Evolutionary conservation across 2,329 filamentous ascomycete species (phyloP).

Genomic region (Teratosphaeria viscida): DNA sequence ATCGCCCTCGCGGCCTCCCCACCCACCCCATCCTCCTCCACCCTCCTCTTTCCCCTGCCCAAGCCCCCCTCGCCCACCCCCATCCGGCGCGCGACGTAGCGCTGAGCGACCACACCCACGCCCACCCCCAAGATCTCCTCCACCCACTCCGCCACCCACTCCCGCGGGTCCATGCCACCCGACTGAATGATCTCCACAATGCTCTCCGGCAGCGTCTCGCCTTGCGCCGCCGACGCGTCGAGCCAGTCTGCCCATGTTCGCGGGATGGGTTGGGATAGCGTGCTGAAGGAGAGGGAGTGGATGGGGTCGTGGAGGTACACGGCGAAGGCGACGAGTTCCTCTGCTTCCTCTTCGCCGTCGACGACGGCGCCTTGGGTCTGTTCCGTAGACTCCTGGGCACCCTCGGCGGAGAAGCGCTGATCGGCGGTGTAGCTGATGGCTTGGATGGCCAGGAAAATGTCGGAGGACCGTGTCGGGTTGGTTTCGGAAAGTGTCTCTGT

Average conservation of each 20-base stretch:
- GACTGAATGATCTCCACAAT: conserved; percentile 72
- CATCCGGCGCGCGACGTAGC: conserved; percentile 92
- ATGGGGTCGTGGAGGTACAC: conserved; percentile 78
- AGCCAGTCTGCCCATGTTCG: conserved; percentile 85
- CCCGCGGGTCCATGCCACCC: conserved; percentile 75
- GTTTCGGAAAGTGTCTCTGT: conserved; percentile 68
- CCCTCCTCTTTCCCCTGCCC: conserved; percentile 47
- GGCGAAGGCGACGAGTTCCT: conserved; percentile 61
- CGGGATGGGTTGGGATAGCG: conserved; percentile 73
- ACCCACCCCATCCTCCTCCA: conserved; percentile 44
- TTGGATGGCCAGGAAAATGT: conserved; percentile 94
- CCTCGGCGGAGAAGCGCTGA: conserved; percentile 57
- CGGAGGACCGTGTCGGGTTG: conserved; percentile 83
- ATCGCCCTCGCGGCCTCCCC: conserved; percentile 51
- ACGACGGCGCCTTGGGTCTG: conserved; percentile 26
- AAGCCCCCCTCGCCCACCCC: conserved; percentile 77
- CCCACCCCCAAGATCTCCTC: conserved; percentile 73
- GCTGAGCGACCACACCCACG: conserved; percentile 79
- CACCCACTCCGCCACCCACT: conserved; percentile 97
- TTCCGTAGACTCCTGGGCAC: conserved; percentile 13
- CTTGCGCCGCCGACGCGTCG: conserved; percentile 44
- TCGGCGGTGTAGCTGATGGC: conserved; percentile 60
- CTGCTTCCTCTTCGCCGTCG: conserved; percentile 36
- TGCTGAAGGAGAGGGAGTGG: conserved; percentile 77
- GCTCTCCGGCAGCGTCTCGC: conserved; percentile 57